A percentile compares a stretch with the other conserved stretches of the same genome.
phyloP scores from a whole-genome alignment of 441 rosid species.

The Corymbia citriodora region DNA sequence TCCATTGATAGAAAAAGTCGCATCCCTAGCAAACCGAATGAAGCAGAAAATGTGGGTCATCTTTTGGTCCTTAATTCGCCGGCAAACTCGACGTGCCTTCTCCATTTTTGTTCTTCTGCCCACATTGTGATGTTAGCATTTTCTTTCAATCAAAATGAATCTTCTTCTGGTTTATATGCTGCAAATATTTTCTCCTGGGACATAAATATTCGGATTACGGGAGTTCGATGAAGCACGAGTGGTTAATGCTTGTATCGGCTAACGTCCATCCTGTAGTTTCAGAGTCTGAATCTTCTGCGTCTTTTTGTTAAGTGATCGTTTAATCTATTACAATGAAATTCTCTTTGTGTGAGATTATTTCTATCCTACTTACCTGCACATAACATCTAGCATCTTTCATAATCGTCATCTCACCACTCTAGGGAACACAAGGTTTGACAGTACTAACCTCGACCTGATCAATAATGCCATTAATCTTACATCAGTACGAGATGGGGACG shows the following conservation, averaged over 20 bases:
- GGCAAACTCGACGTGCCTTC: background rate
- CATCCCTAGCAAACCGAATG: background rate
- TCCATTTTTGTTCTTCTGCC: background rate
- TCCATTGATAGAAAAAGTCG: background rate
- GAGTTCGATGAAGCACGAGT: background rate
- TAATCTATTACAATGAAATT: background rate
- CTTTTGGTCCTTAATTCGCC: background rate
- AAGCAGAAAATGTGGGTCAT: background rate
- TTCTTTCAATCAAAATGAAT: background rate
- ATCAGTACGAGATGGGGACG: background rate
- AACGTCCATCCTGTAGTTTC: background rate
- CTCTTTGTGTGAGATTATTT: background rate
- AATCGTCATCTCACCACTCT: background rate
- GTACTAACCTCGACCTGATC: background rate
- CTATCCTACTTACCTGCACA: background rate
- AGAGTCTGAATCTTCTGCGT: background rate
- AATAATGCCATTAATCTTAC: background rate
- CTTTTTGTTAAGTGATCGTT: background rate
- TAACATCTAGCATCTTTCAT: background rate
- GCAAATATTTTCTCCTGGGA: background rate
- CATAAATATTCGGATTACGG: background rate
- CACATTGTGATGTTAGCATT: background rate
- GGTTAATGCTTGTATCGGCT: background rate
- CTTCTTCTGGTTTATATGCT: background rate
- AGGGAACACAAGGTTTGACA: background rate